Evolutionary conservation across 2,329 filamentous ascomycete genomes (phyloP), one percentile per base, ranked within the genome.

Genomic region (Fusarium sp.): DNA sequence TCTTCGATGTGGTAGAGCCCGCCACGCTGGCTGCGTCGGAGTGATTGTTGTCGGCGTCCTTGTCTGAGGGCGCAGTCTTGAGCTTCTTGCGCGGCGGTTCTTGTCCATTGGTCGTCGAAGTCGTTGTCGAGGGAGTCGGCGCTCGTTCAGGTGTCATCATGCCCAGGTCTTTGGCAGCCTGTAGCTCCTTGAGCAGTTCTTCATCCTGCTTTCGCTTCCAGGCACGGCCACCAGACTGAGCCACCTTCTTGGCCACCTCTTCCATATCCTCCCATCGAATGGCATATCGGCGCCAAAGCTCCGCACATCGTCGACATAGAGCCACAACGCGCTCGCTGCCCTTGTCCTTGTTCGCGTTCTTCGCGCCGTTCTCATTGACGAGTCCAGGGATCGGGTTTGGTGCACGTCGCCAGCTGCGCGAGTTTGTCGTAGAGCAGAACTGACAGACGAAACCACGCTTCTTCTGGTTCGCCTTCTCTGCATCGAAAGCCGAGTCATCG

Each of bases 191-290:
- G 58, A 94, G 83, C 13, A 97, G 83, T 77, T 98, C 96, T 78
- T 98, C 95, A 70, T 99, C 96, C 62, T 97, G 90, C 77, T 91
- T 92, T 63, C 92, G 89, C 81, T 96, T 96, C 89, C 90, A 94
- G 4, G 92, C 91, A 72, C 93, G 90, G 49, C 92, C 91, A 44
- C 93, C 92, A 49, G 90, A 88, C 69, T 91, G 89, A 1, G 90
- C 88, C 42, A 96, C 89, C 81, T 97, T 97, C 82, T 94, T 97
- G 38, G 90, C 88, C 36, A 97, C 87, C 74, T 98, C 95, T 42
- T 98, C 96, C 13, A 93, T 87, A 71, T 97, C 93, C 79, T 98
- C 96, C 89, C 93, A 99, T 71, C 96, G 93, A 67, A 99, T 93
- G 14, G 91, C 95, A 79, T 99, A 99, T 70, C 95, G 92, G 54